Conservation (phyloP, 1,284 basidiomycete species). For the Moniliophthora roreri region DNA sequence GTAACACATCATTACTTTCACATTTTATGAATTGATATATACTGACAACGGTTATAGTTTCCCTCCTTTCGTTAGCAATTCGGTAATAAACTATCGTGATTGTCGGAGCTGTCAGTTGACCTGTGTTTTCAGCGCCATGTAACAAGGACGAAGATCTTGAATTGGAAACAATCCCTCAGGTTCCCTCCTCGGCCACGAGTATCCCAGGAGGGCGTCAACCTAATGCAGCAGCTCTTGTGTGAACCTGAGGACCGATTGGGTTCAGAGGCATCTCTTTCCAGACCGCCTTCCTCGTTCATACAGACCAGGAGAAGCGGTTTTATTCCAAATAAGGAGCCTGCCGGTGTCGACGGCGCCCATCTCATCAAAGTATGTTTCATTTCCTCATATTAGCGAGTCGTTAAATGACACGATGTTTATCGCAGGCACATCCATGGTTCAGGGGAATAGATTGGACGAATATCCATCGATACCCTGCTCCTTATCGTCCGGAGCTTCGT, state of each 20-base stretch:
- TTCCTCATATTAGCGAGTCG: conserved; percentile 16
- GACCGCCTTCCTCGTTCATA: conserved; percentile 76
- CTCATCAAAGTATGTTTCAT: conserved; percentile 71
- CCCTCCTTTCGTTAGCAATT: conserved; percentile 91
- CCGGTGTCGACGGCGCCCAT: conserved; percentile 79
- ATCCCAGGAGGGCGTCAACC: conserved; percentile 82
- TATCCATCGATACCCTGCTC: conserved; percentile 78
- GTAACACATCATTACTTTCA: conserved; percentile 35
- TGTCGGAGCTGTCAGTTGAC: neutral
- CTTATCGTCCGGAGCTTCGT: conserved; percentile 83
- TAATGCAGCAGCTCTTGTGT: conserved; percentile 88
- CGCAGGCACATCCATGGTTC: conserved; percentile 89
- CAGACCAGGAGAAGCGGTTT: conserved; percentile 77
- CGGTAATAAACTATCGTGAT: conserved; percentile 49
- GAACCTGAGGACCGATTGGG: conserved; percentile 94
- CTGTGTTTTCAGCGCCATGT: conserved; percentile 67
- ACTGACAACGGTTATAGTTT: conserved; percentile 51
- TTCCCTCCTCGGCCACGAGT: conserved; percentile 86
- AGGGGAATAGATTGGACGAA: conserved; percentile 82
- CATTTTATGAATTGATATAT: conserved; percentile 19
- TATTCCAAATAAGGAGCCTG: conserved; percentile 46
- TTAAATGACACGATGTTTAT: conserved; percentile 20
- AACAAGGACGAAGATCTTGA: conserved; percentile 89
- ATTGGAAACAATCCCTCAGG: conserved; percentile 86
- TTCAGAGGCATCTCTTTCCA: conserved; percentile 67